Evolutionary conservation across 2,329 filamentous ascomycete genomes (phyloP), one percentile per base, ranked within the genome.

Genomic region (Apiospora phragmitis): DNA sequence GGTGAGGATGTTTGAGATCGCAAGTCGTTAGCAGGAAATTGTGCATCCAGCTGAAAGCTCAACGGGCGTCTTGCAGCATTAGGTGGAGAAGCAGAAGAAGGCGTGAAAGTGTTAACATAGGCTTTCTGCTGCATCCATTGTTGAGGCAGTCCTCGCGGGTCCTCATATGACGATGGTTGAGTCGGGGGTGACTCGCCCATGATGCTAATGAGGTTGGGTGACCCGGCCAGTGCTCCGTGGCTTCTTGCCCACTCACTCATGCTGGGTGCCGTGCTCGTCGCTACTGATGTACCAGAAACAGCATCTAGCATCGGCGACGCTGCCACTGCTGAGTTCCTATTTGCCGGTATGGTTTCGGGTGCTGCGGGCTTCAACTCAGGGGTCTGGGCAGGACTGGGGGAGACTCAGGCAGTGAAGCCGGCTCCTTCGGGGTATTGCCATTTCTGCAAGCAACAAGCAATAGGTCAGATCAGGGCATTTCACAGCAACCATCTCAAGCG

Each of bases 1-100:
- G 72, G 83, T 78, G 77, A 85, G 75, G 78, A 84, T 77, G 75
- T 78, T 81, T 75, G 80, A 78, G 78, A 80, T 18, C 77, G 76
- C 78, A 83, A 62, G 74, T 81, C 79, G 32, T 78, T 75, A 68
- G 83, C 80, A 67, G 79, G 77, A 65, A 80, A 80, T 69, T 83
- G 80, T 18, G 80, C 76, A 62, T 84, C 82, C 69, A 79, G 74
- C 66, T 85, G 83, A 70, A 83, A 83, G 71, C 82, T 84, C 67
- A 84, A 72, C 32, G 83, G 82, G 70, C 82, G 79, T 70, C 79
- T 78, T 68, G 78, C 73, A 29, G 74, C 70, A 32, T 71, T 75
- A 9, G 79, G 79, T 16, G 80, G 76, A 18, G 80, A 76, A 72
- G 75, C 76, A 55, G 79, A 79, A 71, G 77, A 77, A 18, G 75